Conservation (phyloP, 805 yeast genomes). For the Pichia insulana region DNA sequence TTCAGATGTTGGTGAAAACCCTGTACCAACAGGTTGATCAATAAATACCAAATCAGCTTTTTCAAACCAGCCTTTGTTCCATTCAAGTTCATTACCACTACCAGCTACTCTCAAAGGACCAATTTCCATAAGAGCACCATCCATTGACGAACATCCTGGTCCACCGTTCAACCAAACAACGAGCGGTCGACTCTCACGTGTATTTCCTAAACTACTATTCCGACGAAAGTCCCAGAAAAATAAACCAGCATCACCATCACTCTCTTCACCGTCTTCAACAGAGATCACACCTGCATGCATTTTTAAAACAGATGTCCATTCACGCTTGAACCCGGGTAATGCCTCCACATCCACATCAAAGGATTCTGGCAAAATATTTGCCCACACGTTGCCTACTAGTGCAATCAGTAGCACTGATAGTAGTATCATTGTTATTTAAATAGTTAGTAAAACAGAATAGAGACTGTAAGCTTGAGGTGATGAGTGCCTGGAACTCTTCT, state of each 20-base stretch:
- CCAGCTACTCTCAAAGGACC: conserved; percentile 72
- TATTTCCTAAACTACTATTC: conserved; percentile 7
- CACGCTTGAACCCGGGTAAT: conserved; percentile 5
- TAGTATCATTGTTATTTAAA: neutral
- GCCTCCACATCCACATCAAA: neutral
- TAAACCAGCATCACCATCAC: conserved; percentile 22
- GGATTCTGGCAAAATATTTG: neutral
- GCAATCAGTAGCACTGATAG: neutral
- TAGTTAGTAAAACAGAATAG: no score
- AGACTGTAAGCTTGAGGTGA: no score
- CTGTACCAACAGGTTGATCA: conserved; percentile 95
- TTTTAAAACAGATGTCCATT: conserved; percentile 2
- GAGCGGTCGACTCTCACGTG: conserved; percentile 33
- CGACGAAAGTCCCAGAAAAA: conserved; percentile 69
- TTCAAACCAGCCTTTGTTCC: conserved; percentile 77
- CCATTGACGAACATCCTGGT: conserved; percentile 97
- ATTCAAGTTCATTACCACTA: conserved; percentile 29
- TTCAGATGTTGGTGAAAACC: conserved; percentile 53
- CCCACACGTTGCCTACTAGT: neutral
- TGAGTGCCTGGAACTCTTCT: no score
- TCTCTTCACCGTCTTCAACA: conserved; percentile 1
- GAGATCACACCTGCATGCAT: conserved; percentile 13
- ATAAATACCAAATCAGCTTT: conserved; percentile 72
- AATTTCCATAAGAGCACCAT: conserved; percentile 86
- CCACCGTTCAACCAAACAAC: conserved; percentile 95